A percentile compares a stretch with the other conserved stretches of the same genome.
These are phyloP conservation scores for Agarophyton chilense DNA, from an alignment of 23 red algal genomes.

Conservation along the genomic window DNA sequence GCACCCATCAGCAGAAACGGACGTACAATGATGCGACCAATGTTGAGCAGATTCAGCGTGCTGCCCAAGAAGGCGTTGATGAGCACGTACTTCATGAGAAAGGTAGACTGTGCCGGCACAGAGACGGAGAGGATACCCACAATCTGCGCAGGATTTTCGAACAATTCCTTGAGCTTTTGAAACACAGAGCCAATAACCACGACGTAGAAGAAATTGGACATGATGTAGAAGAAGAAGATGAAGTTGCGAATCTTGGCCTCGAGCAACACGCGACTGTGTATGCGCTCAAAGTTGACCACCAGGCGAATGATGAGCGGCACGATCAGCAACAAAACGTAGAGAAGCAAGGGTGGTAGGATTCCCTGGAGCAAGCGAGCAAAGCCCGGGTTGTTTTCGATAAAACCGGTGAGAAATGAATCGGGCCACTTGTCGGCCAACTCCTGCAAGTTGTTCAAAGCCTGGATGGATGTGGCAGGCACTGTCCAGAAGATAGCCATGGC, in stretches of 20 bases:
- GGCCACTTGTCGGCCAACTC: conserved; percentile 20
- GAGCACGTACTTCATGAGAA: conserved; percentile 82
- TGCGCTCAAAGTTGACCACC: conserved; percentile 54
- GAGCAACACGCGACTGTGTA: conserved; percentile 36
- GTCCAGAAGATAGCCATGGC: conserved; percentile 56
- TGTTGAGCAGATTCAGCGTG: conserved; percentile 46
- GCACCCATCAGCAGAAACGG: conserved; percentile 40
- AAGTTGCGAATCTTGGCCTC: conserved; percentile 70
- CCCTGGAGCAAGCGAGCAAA: conserved; percentile 60
- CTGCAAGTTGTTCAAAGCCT: conserved; percentile 52
- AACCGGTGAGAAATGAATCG: not conserved
- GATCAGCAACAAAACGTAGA: conserved; percentile 45
- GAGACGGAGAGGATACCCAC: conserved; percentile 21
- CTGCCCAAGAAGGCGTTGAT: conserved; percentile 63
- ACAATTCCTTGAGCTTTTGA: conserved; percentile 42
- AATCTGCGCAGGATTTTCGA: conserved; percentile 43
- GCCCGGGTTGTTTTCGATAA: not conserved
- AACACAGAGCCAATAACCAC: conserved; percentile 68
- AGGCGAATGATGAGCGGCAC: conserved; percentile 58
- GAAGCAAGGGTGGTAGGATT: conserved; percentile 57
- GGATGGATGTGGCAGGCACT: conserved; percentile 47
- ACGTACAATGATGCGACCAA: conserved; percentile 35
- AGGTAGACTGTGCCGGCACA: conserved; percentile 63
- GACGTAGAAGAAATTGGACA: conserved; percentile 72
- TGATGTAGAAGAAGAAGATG: conserved; percentile 63